phyloP scores from a whole-genome alignment of 306 rosid genomes.

The Corylus heterophylla region DNA sequence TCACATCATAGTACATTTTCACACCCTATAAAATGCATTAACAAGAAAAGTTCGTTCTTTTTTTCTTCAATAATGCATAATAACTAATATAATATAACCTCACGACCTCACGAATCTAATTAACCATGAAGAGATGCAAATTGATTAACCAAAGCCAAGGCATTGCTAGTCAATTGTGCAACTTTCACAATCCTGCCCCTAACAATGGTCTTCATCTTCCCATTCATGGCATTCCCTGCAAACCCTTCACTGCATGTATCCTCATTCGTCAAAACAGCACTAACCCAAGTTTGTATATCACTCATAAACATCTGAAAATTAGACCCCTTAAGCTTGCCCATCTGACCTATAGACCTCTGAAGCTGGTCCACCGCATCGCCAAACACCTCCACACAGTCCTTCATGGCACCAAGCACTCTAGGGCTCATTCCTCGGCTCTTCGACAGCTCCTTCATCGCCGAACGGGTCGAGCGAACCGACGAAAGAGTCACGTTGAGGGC shows the following conservation, averaged over 20 bases:
- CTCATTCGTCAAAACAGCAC: constrained; percentile 75
- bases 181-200: constrained; percentile 38
- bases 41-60: neutral
- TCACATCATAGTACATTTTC: too few relatives aligned
- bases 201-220: constrained; percentile 38
- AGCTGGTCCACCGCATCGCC: constrained; percentile 59
- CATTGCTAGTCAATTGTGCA: constrained; percentile 68
- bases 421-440: constrained; percentile 39
- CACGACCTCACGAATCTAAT: neutral
- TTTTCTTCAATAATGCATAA: neutral
- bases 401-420: constrained; percentile 53
- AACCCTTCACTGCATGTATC: constrained; percentile 71
- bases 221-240: constrained; percentile 27
- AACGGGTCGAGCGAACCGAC: constrained; percentile 45
- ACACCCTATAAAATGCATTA: too few relatives aligned
- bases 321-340: constrained; percentile 31
- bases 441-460: constrained; percentile 33
- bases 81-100: neutral
- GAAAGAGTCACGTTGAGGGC: constrained; percentile 67
- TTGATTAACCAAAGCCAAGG: constrained; percentile 74
- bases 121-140: constrained; percentile 36
- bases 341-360: constrained; percentile 46
- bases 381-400: constrained; percentile 70
- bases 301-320: constrained; percentile 42
- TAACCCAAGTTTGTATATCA: constrained; percentile 77